These are phyloP conservation scores for Dipodascopsis uninucleata DNA, from an alignment of 805 yeast species.

Conservation along the genomic window DNA sequence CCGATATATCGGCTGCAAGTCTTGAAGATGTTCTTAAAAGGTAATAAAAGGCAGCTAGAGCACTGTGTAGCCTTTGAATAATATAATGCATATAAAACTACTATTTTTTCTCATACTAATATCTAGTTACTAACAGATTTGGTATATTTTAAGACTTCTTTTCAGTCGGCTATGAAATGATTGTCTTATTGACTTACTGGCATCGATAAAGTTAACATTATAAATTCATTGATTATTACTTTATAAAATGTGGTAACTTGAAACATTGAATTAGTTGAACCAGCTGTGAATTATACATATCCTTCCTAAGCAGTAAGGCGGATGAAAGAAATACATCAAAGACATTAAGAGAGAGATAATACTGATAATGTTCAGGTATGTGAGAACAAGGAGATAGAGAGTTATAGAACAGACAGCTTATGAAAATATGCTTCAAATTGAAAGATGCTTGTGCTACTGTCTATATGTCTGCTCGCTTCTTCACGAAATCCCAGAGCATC, in stretches of 20 bases:
- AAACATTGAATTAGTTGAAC: not conserved
- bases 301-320: not conserved
- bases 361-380: not conserved
- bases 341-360: not conserved
- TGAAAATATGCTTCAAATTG: not conserved
- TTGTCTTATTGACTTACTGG: not conserved
- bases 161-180: no score
- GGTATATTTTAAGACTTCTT: no score
- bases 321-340: not conserved
- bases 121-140: no score
- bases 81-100: no score
- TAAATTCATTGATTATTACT: no score
- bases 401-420: not conserved
- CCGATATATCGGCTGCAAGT: not conserved
- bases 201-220: not conserved
- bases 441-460: conserved; percentile 1
- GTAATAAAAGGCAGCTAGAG: no score
- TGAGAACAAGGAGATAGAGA: not conserved
- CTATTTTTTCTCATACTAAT: no score
- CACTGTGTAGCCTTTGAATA: no score
- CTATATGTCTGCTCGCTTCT: conserved; percentile 33
- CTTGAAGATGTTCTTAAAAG: conserved; percentile 6
- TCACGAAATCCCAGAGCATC: conserved; percentile 92
- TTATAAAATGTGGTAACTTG: no score
- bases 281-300: conserved; percentile 1